These are phyloP conservation scores for Boechera stricta DNA, from an alignment of 345 rosid genomes.

Conservation along the genomic window DNA sequence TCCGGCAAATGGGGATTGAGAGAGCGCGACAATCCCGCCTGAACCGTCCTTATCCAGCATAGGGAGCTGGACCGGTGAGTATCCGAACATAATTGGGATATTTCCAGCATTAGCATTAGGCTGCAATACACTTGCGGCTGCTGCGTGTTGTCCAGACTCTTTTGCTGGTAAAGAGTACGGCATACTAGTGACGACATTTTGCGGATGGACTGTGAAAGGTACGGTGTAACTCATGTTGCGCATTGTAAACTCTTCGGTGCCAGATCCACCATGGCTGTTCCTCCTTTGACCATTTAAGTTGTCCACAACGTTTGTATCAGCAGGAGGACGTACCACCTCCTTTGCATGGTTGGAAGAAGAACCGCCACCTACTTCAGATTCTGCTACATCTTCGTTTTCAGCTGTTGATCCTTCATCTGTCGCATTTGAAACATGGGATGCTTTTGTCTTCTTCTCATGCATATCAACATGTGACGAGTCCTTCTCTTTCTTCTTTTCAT, in stretches of 20 bases:
- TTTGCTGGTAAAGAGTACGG: slow-evolving; percentile 52
- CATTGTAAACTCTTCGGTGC: slow-evolving; percentile 61
- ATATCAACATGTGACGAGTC: slow-evolving; percentile 53
- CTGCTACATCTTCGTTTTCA: slow-evolving; percentile 95
- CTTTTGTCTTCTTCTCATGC: slow-evolving; percentile 62
- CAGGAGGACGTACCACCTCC: slow-evolving; percentile 55
- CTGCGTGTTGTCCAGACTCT: slow-evolving; percentile 56
- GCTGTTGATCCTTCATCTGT: slow-evolving; percentile 92
- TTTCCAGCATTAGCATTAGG: slow-evolving; percentile 61
- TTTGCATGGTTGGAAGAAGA: slow-evolving; percentile 70
- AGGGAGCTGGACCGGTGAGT: slow-evolving; percentile 84
- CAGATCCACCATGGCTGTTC: slow-evolving; percentile 39
- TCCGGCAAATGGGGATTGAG: slow-evolving; percentile 61
- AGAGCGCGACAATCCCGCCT: slow-evolving; percentile 64
- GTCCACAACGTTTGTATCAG: slow-evolving; percentile 50
- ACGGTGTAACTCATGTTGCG: slow-evolving; percentile 56
- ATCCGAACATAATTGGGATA: slow-evolving; percentile 75
- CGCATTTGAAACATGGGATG: slow-evolving; percentile 71
- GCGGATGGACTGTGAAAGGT: slow-evolving; percentile 64
- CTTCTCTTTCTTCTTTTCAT: slow-evolving; percentile 65
- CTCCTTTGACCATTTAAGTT: slow-evolving; percentile 49
- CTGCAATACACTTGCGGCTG: slow-evolving; percentile 55
- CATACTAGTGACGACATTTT: slow-evolving; percentile 46
- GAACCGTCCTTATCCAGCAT: slow-evolving; percentile 79
- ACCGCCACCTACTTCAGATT: slow-evolving; percentile 86